Evolutionary conservation across 2,329 filamentous ascomycete genomes (phyloP), one percentile per base, ranked within the genome.

Genomic region (Coniosporium tulheliwenetii): DNA sequence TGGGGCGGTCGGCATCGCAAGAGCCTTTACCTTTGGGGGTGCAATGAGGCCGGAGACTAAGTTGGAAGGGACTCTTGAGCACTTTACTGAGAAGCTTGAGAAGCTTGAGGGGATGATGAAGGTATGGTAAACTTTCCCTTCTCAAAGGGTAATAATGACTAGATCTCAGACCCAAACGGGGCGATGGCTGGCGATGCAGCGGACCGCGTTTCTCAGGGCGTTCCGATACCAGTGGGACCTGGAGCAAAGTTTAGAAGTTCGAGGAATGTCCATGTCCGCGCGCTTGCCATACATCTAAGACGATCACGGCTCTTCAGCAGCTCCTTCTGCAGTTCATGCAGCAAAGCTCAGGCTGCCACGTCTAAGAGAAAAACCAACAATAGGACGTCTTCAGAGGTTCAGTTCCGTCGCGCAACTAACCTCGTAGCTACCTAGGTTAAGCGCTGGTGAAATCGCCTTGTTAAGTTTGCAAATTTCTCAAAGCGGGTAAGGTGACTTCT

Each of bases 1-100:
- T 39, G 89, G 87, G 1, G 85, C 83, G 0, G 74, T 95, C 29
- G 89, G 89, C 0, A 79, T 94, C 42, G 87, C 75, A 2, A 67
- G 89, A 36, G 75, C 74, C 34, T 87, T 91, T 56, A 77, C 80
- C 0, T 95, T 77, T 56, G 76, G 81, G 0, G 86, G 80, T 0
- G 79, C 77, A 9, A 75, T 71, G 57, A 14, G 19, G 15, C 53
- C 55, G 4, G 63, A 66, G 16, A 48, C 49, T 32, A 70, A 67
- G 36, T 62, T 93, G 67, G 68, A 69, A 33, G 72, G 75, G 37
- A 75, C 78, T 5, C 73, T 93, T 45, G 66, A 73, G 38, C 85
- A 93, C 64, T 85, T 93, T 52, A 73, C 75, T 34, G 79, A 81
- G 39, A 93, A 91, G 65, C 62, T 93, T 45, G 60, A 84, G 46